Base-by-base conservation (phyloP, 768 basidiomycete genomes). In the Podaxis sp. region DNA sequence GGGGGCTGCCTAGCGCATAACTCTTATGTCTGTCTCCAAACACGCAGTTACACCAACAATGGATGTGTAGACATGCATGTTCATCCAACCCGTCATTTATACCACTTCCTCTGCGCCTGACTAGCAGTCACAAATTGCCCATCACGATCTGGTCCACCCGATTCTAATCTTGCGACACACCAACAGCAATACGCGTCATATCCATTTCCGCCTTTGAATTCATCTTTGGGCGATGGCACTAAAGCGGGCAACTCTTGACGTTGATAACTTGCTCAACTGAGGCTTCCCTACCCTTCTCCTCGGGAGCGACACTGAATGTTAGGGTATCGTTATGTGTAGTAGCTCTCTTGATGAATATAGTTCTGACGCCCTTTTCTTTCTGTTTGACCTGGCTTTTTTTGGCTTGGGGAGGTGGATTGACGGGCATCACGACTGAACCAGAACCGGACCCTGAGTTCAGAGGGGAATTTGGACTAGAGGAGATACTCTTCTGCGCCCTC, bases 51-150 rank as follows among this genome's bases (percentile, higher is more conserved):
- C 28, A 1, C 1, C 7, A 3, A 30, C 7, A 30, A 30, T 30
- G 28, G 28, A 7, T 30, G 28, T 30, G 28, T 30, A 6, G 28
- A 30, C 28, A 30, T n/a, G n/a, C 28, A 30, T 30, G 28, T 4
- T n/a, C n/a, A 7, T 1, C 28, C 28, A 30, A 30, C 28, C 28
- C 28, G 28, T 30, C 28, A 30, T 6, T 30, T 95, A 71, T 96
- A 92, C 90, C 93, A 98, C 77, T 99, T 99, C 70, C 96, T 81
- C 80, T 98, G 95, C 64, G 96, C 96, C 78, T 97, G 95, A 66
- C 84, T 88, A 4, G 93, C 89, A 0, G 96, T 98, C 2, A 98
- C 96, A 67, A 93, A 99, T 96, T 95, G 17, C 92, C 89, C 12
- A 96, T 95, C 49, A 97, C 87, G 66, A 99, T 93, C 65, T 88